phyloP scores from a whole-genome alignment of 2,329 filamentous ascomycete genomes.

The Neofusicoccum sp. region DNA sequence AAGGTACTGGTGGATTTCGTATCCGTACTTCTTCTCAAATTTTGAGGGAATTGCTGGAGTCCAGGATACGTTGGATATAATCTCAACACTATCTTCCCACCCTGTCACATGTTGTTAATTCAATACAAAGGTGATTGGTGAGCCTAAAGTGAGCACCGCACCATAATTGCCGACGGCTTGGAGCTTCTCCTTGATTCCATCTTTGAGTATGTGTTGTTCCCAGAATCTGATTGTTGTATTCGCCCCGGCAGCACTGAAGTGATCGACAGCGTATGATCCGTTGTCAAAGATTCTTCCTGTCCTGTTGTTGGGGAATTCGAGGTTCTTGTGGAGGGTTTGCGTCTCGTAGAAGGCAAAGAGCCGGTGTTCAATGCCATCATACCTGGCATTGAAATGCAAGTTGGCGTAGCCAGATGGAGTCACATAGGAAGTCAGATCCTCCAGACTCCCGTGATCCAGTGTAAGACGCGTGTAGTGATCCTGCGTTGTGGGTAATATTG shows the following conservation, averaged over 20 bases:
- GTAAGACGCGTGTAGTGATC: background rate
- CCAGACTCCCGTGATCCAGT: too few species aligned
- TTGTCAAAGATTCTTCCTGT: constrained; percentile 36
- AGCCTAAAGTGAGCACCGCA: background rate
- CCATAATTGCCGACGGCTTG: background rate
- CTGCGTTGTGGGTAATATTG: too few species aligned
- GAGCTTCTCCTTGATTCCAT: background rate
- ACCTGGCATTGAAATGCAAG: constrained; percentile 29
- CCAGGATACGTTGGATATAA: constrained; percentile 40
- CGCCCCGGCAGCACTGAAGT: constrained; percentile 44
- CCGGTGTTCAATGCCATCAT: constrained; percentile 27
- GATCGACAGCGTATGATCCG: constrained; percentile 44
- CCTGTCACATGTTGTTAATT: constrained; percentile 21
- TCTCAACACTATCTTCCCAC: constrained; percentile 37
- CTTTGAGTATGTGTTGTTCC: background rate
- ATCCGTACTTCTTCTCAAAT: constrained; percentile 39
- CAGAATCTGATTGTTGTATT: constrained; percentile 39
- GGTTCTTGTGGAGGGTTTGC: constrained; percentile 7
- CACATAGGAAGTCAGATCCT: background rate
- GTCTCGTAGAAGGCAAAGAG: constrained; percentile 14
- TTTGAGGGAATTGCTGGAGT: constrained; percentile 33
- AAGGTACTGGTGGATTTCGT: constrained; percentile 36
- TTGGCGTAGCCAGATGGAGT: background rate
- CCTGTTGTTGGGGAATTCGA: constrained; percentile 24
- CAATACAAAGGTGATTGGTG: constrained; percentile 35